Base-by-base conservation (phyloP, 768 basidiomycete genomes). In the Lepiota brunneoincarnata region DNA sequence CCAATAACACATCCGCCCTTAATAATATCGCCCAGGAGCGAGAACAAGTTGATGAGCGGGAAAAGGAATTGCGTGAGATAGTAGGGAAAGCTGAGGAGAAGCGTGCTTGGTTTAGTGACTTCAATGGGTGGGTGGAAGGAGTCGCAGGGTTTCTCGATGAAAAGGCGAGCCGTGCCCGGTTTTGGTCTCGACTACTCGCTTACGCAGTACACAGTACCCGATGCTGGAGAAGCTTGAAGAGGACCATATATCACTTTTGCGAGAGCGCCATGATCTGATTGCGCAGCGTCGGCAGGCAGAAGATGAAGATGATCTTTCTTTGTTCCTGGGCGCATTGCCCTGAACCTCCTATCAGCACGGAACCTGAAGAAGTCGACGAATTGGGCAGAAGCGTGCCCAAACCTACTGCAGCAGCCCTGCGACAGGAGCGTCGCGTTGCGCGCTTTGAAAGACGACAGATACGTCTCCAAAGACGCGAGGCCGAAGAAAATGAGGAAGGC, bases 131-230 rank as follows among this genome's bases (percentile, higher is more conserved):
- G 87, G 69, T 91, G 0, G 92, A 93, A 67, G 81, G 81, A 55
- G 80, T 93, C 6, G 92, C 89, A 3, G 79, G 80, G n/a, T 93
- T 94, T 67, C 72, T 94, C 17, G 92, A 94, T 62, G 89, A 90
- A 71, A 94, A 94, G 83, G 91, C 89, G 17, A 3, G 69, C 55
- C 43, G 43, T 40, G 24, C 44, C 15, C 39, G 17, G 7, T 20
- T 18, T 18, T 47, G 17, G 41, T 56, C 65, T 56, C 55, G 45
- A 20, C 6, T 9, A 42, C 10, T 41, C 40, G 14, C 26, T 49
- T 49, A 57, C 17, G 51, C 46, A 54, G 44, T 40, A 26, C 41
- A n/a, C 41, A 94, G 92, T 92, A 83, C 60, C 91, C 91, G 6
- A 70, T 73, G 34, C 75, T 94, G 11, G 92, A 93, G 66, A 83